Conservation (phyloP, 2,329 filamentous ascomycete species). For the Pseudonectria buxi region DNA sequence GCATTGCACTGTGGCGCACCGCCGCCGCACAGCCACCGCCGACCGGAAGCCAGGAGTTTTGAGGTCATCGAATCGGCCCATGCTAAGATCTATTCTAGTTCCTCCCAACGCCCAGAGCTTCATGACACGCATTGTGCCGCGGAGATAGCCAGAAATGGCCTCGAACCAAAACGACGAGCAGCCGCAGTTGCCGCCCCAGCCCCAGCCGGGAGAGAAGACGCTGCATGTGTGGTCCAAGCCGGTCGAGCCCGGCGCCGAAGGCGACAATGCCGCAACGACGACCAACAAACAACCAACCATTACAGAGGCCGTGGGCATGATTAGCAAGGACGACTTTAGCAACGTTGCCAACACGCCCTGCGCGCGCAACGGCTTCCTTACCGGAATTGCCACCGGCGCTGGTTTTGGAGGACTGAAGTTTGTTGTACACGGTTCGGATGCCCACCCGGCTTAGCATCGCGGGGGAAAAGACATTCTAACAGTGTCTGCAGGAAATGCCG, state of each 20-base stretch:
- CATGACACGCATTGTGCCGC: constrained; percentile 20
- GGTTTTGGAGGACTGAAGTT: constrained; percentile 67
- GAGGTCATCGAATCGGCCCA: constrained; percentile 21
- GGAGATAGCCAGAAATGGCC: constrained; percentile 30
- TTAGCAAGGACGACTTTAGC: constrained; percentile 62
- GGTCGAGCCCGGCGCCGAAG: constrained; percentile 18
- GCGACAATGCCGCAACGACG: constrained; percentile 13
- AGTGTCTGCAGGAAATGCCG: constrained; percentile 22
- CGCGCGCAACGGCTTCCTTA: constrained; percentile 72
- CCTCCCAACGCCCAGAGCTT: constrained; percentile 8
- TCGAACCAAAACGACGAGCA: constrained; percentile 22
- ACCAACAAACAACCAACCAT: constrained; percentile 33
- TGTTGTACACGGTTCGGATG: constrained; percentile 62
- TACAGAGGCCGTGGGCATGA: constrained; percentile 57
- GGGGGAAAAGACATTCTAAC: constrained; percentile 7
- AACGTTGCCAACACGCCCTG: constrained; percentile 75
- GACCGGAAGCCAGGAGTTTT: constrained; percentile 11
- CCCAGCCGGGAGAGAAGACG: constrained; percentile 22
- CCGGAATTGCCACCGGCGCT: constrained; percentile 75
- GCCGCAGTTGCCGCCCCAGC: constrained; percentile 8
- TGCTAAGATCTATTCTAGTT: constrained; percentile 10
- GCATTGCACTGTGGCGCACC: neutral
- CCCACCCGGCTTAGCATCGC: neutral
- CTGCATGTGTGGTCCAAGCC: constrained; percentile 32
- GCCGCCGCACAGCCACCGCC: constrained; percentile 15